phyloP scores from a whole-genome alignment of 2,329 filamentous ascomycete genomes.

The Fusarium keratoplasticum region DNA sequence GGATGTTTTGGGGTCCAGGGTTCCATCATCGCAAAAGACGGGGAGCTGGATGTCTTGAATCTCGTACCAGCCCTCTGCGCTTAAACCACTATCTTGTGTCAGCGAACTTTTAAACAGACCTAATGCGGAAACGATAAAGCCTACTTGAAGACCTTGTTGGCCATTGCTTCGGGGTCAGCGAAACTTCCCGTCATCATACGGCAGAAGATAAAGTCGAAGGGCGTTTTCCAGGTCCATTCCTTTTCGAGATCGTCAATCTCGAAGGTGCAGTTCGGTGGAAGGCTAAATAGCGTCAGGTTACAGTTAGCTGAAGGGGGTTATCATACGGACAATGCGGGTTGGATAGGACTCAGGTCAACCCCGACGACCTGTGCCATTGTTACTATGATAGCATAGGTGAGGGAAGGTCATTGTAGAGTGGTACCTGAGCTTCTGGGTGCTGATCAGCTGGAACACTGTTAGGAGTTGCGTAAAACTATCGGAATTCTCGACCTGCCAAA shows the following conservation, averaged over 20 bases:
- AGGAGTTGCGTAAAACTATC: neutral
- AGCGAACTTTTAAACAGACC: too few species aligned
- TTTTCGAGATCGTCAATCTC: constrained; percentile 31
- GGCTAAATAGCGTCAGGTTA: neutral
- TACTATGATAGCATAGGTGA: accelerated
- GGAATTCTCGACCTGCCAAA: neutral
- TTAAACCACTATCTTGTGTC: neutral
- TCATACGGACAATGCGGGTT: constrained; percentile 20
- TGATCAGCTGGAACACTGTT: constrained; percentile 13
- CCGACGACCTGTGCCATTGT: constrained; percentile 13
- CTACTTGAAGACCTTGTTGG: constrained; percentile 6
- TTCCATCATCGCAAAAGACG: constrained; percentile 16
- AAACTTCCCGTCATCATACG: constrained; percentile 33
- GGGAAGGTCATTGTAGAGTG: accelerated
- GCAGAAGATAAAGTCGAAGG: constrained; percentile 27
- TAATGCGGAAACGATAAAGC: accelerated
- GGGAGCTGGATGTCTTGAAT: constrained; percentile 32
- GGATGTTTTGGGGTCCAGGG: neutral
- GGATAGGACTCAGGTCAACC: constrained; percentile 24
- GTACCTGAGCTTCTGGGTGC: constrained; percentile 17
- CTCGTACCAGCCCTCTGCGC: constrained; percentile 24
- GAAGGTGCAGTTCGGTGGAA: constrained; percentile 21
- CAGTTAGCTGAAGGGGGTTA: accelerated
- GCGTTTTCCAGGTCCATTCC: constrained; percentile 22
- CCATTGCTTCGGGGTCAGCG: neutral